phyloP scores from a whole-genome alignment of 805 yeast genomes.

The Spathaspora passalidarum region DNA sequence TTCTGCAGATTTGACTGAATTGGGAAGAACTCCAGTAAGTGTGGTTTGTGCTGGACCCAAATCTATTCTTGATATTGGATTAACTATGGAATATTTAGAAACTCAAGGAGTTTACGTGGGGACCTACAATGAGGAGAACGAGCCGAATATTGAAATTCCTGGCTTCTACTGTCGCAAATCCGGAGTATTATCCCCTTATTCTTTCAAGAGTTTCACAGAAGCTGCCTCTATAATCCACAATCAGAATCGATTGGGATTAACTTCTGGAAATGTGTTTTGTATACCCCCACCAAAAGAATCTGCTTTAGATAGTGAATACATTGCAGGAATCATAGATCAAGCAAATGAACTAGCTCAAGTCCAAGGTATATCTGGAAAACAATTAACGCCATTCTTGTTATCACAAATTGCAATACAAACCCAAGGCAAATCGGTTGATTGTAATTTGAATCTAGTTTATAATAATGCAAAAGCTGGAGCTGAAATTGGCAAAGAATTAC shows the following conservation, averaged over 20 bases:
- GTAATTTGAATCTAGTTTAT: slow-evolving; percentile 72
- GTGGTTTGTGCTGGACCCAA: slow-evolving; percentile 95
- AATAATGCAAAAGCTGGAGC: slow-evolving; percentile 74
- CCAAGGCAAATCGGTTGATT: slow-evolving; percentile 62
- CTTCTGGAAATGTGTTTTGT: slow-evolving; percentile 75
- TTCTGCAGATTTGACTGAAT: slow-evolving; percentile 83
- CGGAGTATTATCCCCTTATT: slow-evolving; percentile 68
- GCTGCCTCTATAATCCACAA: slow-evolving; percentile 63
- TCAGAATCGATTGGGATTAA: slow-evolving; percentile 45
- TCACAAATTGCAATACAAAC: slow-evolving; percentile 64
- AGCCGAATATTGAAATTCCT: slow-evolving; percentile 36
- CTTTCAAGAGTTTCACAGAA: slow-evolving; percentile 47
- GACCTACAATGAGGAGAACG: slow-evolving; percentile 48
- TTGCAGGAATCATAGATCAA: slow-evolving; percentile 52
- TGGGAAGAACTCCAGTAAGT: slow-evolving; percentile 77
- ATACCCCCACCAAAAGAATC: slow-evolving; percentile 71
- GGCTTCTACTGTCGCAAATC: slow-evolving; percentile 82
- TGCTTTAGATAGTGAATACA: slow-evolving; percentile 54
- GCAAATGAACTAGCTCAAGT: slow-evolving; percentile 57
- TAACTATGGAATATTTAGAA: slow-evolving; percentile 83
- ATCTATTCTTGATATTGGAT: slow-evolving; percentile 73
- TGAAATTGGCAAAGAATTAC: slow-evolving; percentile 56
- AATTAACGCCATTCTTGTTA: slow-evolving; percentile 75
- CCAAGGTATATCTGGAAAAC: slow-evolving; percentile 62
- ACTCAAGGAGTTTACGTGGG: slow-evolving; percentile 88